These are phyloP conservation scores for Kokia cookei DNA, from an alignment of 441 rosid genomes.

Conservation along the genomic window DNA sequence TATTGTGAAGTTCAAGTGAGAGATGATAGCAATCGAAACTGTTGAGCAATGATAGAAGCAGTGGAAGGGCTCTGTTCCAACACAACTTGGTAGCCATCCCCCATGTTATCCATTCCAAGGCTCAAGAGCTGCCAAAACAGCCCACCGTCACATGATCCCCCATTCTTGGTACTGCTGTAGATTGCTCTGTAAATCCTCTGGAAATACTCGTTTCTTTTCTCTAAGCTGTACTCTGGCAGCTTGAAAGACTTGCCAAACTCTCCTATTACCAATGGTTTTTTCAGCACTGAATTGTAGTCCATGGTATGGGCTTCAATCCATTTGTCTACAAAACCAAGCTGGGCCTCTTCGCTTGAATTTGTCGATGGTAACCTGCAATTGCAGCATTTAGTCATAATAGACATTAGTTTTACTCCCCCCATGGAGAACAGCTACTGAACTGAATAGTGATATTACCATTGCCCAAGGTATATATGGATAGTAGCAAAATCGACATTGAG, in stretches of 20 bases:
- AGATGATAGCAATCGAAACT: constrained; percentile 42
- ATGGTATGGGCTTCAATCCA: constrained; percentile 39
- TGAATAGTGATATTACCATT: constrained; percentile 29
- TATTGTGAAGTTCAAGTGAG: neutral
- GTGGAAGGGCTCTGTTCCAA: constrained; percentile 49
- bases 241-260: constrained; percentile 46
- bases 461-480: constrained; percentile 50
- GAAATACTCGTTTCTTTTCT: constrained; percentile 37
- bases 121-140: constrained; percentile 49
- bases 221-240: constrained; percentile 29
- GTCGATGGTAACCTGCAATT: constrained; percentile 25
- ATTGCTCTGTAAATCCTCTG: constrained; percentile 28
- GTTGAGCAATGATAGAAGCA: constrained; percentile 44
- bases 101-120: constrained; percentile 21
- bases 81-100: constrained; percentile 47
- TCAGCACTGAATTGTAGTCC: constrained; percentile 31
- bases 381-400: too few species aligned
- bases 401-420: too few species aligned
- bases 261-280: constrained; percentile 38
- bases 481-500: constrained; percentile 43
- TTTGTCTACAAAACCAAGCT: constrained; percentile 28
- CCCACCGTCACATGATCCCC: constrained; percentile 41
- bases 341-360: constrained; percentile 17
- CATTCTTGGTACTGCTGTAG: constrained; percentile 31
- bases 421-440: neutral